Base-by-base conservation (phyloP, 2,329 filamentous ascomycete species). In the Cladorrhinum sp. region DNA sequence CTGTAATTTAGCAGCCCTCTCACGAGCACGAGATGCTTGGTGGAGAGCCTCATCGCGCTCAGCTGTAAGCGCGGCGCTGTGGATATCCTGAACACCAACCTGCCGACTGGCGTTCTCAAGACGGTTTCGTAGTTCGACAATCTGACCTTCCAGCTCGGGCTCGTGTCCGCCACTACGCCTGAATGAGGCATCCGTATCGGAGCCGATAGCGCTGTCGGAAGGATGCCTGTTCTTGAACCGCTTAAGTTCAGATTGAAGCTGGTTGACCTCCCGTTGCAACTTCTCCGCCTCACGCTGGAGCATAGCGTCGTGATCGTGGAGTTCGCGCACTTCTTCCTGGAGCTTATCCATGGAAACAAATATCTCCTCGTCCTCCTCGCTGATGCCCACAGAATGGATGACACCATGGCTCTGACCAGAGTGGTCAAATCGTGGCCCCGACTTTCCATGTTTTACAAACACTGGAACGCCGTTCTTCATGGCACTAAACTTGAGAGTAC, bases 1-100 rank as follows among this genome's bases (percentile, higher is more conserved):
- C 59, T 80, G 77, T 57, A 71, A 65, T 28, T 73, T 72, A 24
- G 68, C 63, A 33, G 67, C 67, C 48, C 63, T 61, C 55, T 81
- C 78, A 46, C 83, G 86, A 3, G 86, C 86, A 55, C 85, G 79
- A 26, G 83, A 82, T 5, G 87, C 78, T 67, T 87, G 86, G 56
- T 80, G 80, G 54, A 88, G 78, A 39, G 88, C 82, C 52, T 85
- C 84, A 66, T 90, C 87, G 28, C 86, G 82, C 72, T 91, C 88
- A 28, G 83, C 79, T 2, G 80, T 79, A 48, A 89, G 74, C 2
- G 85, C 82, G 63, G 87, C 83, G 61, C 83, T 86, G 63, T 86
- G 82, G 57, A 86, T 85, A 55, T 89, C 85, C 36, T 82, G 79
- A n/a, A 85, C 79, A 62, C 81, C 84, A 23, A 83, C 76, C 69